Conservation (phyloP, 2,329 filamentous ascomycete genomes). For the Didymella pomorum region DNA sequence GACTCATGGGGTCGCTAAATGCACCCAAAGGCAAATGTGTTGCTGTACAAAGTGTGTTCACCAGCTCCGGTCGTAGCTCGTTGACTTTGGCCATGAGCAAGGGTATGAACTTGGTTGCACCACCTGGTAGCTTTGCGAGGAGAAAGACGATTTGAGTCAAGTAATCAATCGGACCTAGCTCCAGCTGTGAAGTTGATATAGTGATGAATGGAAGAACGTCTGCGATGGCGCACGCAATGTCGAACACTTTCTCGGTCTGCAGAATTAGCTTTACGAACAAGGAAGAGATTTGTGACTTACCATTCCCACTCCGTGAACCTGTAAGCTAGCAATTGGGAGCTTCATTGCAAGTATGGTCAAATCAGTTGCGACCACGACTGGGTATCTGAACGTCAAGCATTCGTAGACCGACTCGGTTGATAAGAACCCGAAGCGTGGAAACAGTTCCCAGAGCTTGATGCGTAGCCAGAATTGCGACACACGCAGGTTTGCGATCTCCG, state of each 20-base stretch:
- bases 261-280: slow-evolving; percentile 11
- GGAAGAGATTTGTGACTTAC: slow-evolving; percentile 12
- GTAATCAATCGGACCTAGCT: slow-evolving; percentile 31
- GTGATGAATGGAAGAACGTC: slow-evolving; percentile 41
- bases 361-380: slow-evolving; percentile 69
- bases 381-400: slow-evolving; percentile 68
- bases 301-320: slow-evolving; percentile 43
- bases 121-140: slow-evolving; percentile 34
- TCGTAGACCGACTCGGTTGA: slow-evolving; percentile 59
- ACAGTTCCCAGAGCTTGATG: slow-evolving; percentile 69
- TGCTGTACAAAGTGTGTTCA: slow-evolving; percentile 26
- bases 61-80: slow-evolving; percentile 34
- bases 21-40: slow-evolving; percentile 21
- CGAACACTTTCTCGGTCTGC: slow-evolving; percentile 41
- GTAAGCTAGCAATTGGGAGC: slow-evolving; percentile 33
- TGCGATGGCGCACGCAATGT: slow-evolving; percentile 40
- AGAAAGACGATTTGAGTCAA: slow-evolving; percentile 29
- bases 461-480: slow-evolving; percentile 72
- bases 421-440: slow-evolving; percentile 63
- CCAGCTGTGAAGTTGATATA: slow-evolving; percentile 20
- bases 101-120: slow-evolving; percentile 37
- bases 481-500: slow-evolving; percentile 63
- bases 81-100: slow-evolving; percentile 39
- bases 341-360: slow-evolving; percentile 56
- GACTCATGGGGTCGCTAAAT: slow-evolving; percentile 33